Base-by-base conservation (phyloP, 257 asterid species). In the Handroanthus guayacan region DNA sequence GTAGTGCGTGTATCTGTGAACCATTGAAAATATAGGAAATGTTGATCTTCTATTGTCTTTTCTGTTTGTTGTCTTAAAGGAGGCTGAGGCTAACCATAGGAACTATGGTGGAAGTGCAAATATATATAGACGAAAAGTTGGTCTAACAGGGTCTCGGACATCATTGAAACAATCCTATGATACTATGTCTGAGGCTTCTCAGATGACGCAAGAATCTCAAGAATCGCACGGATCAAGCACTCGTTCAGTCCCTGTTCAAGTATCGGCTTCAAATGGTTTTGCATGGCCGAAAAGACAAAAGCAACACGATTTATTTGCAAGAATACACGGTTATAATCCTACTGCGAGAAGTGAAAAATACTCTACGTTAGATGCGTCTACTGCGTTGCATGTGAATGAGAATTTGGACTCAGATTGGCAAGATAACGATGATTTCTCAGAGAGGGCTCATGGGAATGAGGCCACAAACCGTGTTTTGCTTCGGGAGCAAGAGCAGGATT, bases 151-250 rank as follows among this genome's bases (percentile, higher is more conserved):
- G 44, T 79, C 89, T 9, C 77, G 88, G 74, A 69, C 84, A 56
- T 81, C 92, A 14, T 13, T 71, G 80, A 85, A 89, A 71, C 78
- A 78, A 66, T 68, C 89, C 4, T 84, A 84, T 5, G 98, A 95
- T 38, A 90, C 99, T 0, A 69, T 84, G 58, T 93, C 98, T 0
- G 93, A 91, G 78, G 89, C 93, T 62, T 93, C 99, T 70, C 93
- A 86, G 63, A 67, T 75, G 83, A 89, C 96, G 0, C 82, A 82
- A 45, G 89, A 84, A 80, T 90, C 97, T 67, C 90, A 85, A 8
- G 86, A 60, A 75, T 88, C 97, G 47, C 87, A 77, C 3, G 85
- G 44, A 6, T 89, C 91, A 52, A 95, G 85, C 78, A 80, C 86
- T 17, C 87, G 77, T 36, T 86, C 97, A 0, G 93, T 91, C 64